Evolutionary conservation across 306 rosid species (phyloP).

Genomic region (Quercus engelmannii): DNA sequence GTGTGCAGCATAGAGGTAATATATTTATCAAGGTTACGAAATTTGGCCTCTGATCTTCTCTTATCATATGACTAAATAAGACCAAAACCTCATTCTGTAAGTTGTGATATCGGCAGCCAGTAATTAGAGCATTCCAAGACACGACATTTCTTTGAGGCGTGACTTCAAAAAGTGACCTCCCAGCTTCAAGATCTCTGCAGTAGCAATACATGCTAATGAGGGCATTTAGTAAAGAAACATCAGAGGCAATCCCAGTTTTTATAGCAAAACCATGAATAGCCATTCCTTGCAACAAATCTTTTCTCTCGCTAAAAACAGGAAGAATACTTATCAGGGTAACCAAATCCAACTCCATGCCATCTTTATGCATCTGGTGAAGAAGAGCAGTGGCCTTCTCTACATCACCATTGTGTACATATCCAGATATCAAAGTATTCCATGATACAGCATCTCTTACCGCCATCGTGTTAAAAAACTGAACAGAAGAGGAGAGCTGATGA

Average conservation of each 20-base stretch:
- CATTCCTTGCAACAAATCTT: constrained; percentile 24
- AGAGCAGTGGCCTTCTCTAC: constrained; percentile 4
- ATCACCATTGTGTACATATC: constrained; percentile 10
- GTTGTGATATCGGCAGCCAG: constrained; percentile 27
- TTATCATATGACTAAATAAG: constrained; percentile 21
- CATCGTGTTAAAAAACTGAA: constrained; percentile 9
- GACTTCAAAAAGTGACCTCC: constrained; percentile 22
- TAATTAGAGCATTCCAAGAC: constrained; percentile 35
- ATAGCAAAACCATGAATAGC: constrained; percentile 26
- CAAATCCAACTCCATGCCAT: constrained; percentile 18
- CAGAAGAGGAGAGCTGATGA: constrained; percentile 3
- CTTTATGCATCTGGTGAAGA: constrained; percentile 26
- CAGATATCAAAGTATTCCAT: constrained; percentile 32
- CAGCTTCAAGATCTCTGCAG: constrained; percentile 33
- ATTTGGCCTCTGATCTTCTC: constrained; percentile 22
- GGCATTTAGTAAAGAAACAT: constrained; percentile 27
- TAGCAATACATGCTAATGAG: constrained; percentile 35
- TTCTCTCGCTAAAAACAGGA: constrained; percentile 6
- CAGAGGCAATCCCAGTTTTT: constrained; percentile 10
- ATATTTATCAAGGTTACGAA: constrained; percentile 22
- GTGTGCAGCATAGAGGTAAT: constrained; percentile 28
- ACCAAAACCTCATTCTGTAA: constrained; percentile 14
- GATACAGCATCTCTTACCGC: constrained; percentile 13
- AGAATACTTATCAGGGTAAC: constrained; percentile 35
- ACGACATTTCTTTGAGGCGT: constrained; percentile 26